Conservation (phyloP, 1,284 basidiomycete genomes). For the Ganoderma lingzhi region DNA sequence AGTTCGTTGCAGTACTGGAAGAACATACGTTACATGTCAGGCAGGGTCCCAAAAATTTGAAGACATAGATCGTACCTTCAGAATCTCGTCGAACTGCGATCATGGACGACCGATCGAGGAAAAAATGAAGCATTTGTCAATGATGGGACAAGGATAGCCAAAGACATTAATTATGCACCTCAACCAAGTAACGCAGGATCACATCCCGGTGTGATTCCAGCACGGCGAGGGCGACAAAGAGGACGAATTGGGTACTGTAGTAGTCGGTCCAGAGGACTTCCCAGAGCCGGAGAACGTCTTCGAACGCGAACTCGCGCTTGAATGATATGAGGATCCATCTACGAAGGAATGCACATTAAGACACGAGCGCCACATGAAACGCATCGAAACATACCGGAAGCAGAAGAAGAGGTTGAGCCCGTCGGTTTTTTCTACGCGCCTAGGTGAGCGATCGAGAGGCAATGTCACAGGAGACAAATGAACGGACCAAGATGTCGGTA, state of each 20-base stretch:
- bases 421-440: conserved; percentile 80
- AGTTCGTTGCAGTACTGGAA: conserved; percentile 89
- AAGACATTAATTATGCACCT: conserved; percentile 54
- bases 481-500: conserved; percentile 83
- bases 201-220: conserved; percentile 95
- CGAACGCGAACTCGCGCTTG: conserved; percentile 95
- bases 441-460: conserved; percentile 8
- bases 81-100: conserved; percentile 81
- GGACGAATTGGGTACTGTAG: conserved; percentile 88
- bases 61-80: conserved; percentile 66
- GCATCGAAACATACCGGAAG: conserved; percentile 74
- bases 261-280: conserved; percentile 97
- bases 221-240: conserved; percentile 94
- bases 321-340: conserved; percentile 90
- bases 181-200: conserved; percentile 91
- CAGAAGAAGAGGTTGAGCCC: conserved; percentile 97
- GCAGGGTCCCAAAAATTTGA: not conserved
- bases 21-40: conserved; percentile 15
- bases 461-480: conserved; percentile 11
- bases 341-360: not conserved
- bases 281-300: conserved; percentile 91
- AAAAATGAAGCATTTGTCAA: not conserved
- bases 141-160: not conserved
- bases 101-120: not conserved
- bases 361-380: not conserved